A percentile compares a stretch with the other conserved stretches of the same genome.
These are phyloP conservation scores for Hibiscus trionum DNA, from an alignment of 345 rosid genomes.

Conservation along the genomic window DNA sequence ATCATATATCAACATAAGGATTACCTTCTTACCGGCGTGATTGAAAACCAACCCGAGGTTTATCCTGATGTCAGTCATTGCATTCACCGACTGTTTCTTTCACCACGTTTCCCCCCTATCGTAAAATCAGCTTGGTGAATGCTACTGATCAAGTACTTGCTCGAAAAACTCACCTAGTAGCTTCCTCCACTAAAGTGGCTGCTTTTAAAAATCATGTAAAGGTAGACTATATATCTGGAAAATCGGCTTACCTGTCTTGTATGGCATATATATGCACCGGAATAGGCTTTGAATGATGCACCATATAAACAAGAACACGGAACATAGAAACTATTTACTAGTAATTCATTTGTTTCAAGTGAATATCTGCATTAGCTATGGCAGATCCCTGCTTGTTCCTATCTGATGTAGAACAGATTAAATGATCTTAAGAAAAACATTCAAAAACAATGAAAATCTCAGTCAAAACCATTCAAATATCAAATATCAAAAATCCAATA, in stretches of 20 bases:
- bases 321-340: not conserved
- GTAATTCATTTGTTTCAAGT: not conserved
- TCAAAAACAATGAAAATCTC: not conserved
- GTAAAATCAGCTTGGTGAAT: not conserved
- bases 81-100: too few species aligned
- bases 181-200: not conserved
- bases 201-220: not conserved
- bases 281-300: not conserved
- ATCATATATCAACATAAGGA: too few species aligned
- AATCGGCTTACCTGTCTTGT: not conserved
- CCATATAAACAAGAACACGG: not conserved
- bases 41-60: too few species aligned
- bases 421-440: not conserved
- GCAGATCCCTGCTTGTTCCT: not conserved
- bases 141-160: not conserved
- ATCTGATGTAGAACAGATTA: not conserved
- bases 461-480: not conserved
- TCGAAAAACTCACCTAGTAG: not conserved
- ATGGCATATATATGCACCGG: not conserved
- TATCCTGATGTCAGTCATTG: too few species aligned
- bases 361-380: not conserved
- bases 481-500: not conserved
- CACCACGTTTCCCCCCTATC: not conserved
- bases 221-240: not conserved
- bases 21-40: too few species aligned